Conservation (phyloP, 345 rosid genomes). For the Arabis hirsuta region DNA sequence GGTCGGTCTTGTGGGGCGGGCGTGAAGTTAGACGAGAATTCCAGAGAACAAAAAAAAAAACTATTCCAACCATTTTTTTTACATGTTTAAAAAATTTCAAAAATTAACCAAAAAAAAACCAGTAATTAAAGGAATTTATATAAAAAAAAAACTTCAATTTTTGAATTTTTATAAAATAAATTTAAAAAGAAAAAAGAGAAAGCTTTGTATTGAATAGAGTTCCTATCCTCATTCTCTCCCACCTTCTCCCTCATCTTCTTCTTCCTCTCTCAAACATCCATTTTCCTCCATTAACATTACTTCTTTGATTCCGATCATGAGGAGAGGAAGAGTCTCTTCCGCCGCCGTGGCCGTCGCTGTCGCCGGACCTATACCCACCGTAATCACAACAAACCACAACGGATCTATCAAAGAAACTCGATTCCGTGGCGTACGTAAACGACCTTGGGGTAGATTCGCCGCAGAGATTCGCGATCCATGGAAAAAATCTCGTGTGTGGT, state of each 20-base stretch:
- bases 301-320: slow-evolving; percentile 25
- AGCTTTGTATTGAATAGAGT: slow-evolving; percentile 3
- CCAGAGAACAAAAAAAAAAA: neutral
- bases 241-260: slow-evolving; percentile 23
- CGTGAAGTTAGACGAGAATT: slow-evolving; percentile 21
- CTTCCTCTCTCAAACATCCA: slow-evolving; percentile 7
- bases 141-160: neutral
- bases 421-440: slow-evolving; percentile 82
- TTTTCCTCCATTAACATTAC: slow-evolving; percentile 13
- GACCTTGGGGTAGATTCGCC: slow-evolving; percentile 91
- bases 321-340: slow-evolving; percentile 40
- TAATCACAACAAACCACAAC: slow-evolving; percentile 3
- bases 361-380: slow-evolving; percentile 1
- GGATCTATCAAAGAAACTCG: slow-evolving; percentile 49
- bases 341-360: slow-evolving; percentile 4
- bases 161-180: neutral
- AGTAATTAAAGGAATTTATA: neutral
- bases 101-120: slow-evolving; percentile 1
- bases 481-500: slow-evolving; percentile 89
- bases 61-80: slow-evolving; percentile 5
- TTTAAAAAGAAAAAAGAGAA: neutral
- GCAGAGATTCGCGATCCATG: slow-evolving; percentile 94
- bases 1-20: slow-evolving; percentile 41
- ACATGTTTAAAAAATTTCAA: too few relatives aligned
- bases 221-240: slow-evolving; percentile 9